Base-by-base conservation (phyloP, 2,329 filamentous ascomycete genomes). In the Macrophomina phaseolina region DNA sequence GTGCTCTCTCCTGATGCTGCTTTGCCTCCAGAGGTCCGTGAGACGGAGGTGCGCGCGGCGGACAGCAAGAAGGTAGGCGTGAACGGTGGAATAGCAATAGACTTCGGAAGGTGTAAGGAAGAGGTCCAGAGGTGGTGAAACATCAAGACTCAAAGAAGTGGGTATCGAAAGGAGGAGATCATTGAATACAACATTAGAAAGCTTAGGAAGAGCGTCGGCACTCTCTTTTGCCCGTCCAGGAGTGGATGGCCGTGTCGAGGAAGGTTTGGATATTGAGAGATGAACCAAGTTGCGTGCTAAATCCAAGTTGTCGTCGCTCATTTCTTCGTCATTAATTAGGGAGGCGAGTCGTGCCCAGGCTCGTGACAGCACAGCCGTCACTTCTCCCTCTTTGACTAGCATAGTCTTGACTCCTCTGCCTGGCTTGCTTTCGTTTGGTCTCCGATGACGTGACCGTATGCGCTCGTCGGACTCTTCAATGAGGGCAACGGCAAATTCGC, bases 401-500 rank as follows among this genome's bases (percentile, higher is more conserved):
- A 94, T 80, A 1, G 87, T 87, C 16, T 64, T 60, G 5, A 61
- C 40, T 4, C 84, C 82, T 67, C 88, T 87, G 36, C 76, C 71
- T 1, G 76, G 70, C 64, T 74, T 75, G 11, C 56, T 69, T 9
- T 72, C 69, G 84, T 77, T 86, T 11, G 71, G 60, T 9, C 69
- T 69, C 48, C 71, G 87, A 84, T 91, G 92, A 60, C 92, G 88
- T 70, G 87, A 89, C n/a, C 88, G 86, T 30, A 95, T 86, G 71
- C 89, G 90, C 65, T 90, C 87, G 71, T 97, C 93, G 0, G 94
- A 93, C 79, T 97, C 92, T 42, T 90, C 87, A 1, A 96, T 92
- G 32, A 99, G 80, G 0, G 91, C 90, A 79, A 95, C 89, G 23
- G 94, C 93, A 76, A 99, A 99, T 76, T 98, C 95, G 63, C 94